These are phyloP conservation scores for Brassica hybrid DNA, from an alignment of 441 rosid genomes.

Conservation along the genomic window DNA sequence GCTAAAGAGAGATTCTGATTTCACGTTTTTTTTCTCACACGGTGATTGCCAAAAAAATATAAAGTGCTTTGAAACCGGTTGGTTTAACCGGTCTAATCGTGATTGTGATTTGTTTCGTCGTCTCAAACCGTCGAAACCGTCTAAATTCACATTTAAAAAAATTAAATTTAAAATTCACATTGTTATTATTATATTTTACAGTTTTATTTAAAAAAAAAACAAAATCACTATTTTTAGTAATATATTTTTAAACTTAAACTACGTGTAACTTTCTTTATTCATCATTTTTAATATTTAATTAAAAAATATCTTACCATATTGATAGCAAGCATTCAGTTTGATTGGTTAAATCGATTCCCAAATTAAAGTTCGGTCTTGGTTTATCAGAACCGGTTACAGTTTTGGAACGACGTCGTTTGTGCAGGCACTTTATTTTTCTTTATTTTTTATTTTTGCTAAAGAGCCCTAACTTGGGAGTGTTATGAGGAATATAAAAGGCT, in stretches of 20 bases:
- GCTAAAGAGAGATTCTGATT: too few species aligned
- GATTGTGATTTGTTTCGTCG: too few species aligned
- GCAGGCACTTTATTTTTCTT: not conserved
- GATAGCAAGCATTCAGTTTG: too few species aligned
- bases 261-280: not conserved
- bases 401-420: not conserved
- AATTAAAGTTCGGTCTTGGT: not conserved
- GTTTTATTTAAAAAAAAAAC: not conserved
- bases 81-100: too few species aligned
- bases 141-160: too few species aligned
- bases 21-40: too few species aligned
- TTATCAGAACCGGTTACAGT: not conserved
- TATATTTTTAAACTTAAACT: not conserved
- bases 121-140: too few species aligned
- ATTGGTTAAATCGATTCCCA: not conserved
- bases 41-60: too few species aligned
- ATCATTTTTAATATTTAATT: too few species aligned
- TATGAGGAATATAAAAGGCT: conserved; percentile 28
- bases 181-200: not conserved
- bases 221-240: not conserved
- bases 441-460: not conserved
- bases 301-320: too few species aligned
- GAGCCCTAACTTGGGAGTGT: conserved; percentile 34
- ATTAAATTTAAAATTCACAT: too few species aligned
- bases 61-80: too few species aligned